Evolutionary conservation across 2,329 filamentous ascomycete species (phyloP).

Genomic region (Hirsutella minnesotensis): DNA sequence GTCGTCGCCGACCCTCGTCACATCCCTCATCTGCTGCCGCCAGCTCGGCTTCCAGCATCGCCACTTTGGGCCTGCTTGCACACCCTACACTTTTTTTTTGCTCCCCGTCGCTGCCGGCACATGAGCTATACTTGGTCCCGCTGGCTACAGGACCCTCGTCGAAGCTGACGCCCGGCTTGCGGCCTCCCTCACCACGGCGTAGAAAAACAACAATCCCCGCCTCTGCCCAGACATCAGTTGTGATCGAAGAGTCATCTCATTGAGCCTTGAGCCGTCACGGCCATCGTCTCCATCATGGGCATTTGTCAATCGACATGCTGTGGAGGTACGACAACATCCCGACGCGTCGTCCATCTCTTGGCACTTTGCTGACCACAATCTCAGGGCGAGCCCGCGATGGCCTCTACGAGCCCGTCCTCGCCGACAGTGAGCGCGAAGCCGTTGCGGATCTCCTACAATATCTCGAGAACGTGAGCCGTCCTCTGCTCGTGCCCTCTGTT

Average conservation of each 20-base stretch:
- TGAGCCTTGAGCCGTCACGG: slow-evolving; percentile 3
- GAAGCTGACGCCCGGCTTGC: not conserved
- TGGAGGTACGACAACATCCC: slow-evolving; percentile 23
- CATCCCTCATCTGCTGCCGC: not conserved
- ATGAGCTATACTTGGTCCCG: not conserved
- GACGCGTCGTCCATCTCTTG: not conserved
- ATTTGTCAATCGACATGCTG: slow-evolving; percentile 50
- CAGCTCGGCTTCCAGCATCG: not conserved
- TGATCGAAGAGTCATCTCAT: not conserved
- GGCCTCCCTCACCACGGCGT: not conserved
- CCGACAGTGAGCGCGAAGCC: slow-evolving; percentile 92
- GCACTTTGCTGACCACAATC: slow-evolving; percentile 15
- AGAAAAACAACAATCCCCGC: slow-evolving; percentile 1
- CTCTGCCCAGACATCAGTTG: not conserved
- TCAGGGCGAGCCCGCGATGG: slow-evolving; percentile 67
- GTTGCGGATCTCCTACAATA: slow-evolving; percentile 92
- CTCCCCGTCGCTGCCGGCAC: not conserved
- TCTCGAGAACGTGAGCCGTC: slow-evolving; percentile 75
- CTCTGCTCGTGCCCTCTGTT: slow-evolving; percentile 15
- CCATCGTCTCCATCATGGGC: slow-evolving; percentile 37
- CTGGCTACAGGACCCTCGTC: not conserved
- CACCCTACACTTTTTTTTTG: not conserved
- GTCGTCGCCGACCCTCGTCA: too few relatives aligned
- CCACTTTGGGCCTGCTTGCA: not conserved
- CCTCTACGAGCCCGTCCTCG: slow-evolving; percentile 76